Evolutionary conservation across 371 early-diverging fungal species (phyloP), one percentile per base, ranked within the genome.

Genomic region (Cokeromyces recurvatus): DNA sequence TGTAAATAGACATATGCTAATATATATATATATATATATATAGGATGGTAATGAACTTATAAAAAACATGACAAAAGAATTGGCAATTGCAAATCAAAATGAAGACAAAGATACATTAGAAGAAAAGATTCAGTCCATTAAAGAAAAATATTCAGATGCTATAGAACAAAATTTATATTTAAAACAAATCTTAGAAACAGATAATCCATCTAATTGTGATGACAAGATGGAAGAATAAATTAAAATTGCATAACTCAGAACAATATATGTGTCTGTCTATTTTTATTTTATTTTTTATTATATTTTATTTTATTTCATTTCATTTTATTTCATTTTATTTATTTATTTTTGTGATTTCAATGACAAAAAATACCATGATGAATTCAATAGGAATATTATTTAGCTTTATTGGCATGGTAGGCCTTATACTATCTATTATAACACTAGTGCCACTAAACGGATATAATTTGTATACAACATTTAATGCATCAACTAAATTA

Each of bases 101-200:
- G 29, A 29, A 29, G 62, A 60, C 4, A 43, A 66, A 6, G 55
- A 55, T 12, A 51, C 72, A 57, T 48, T 53, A 2, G 44, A n/a
- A n/a, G n/a, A 9, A 9, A n/a, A 34, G 5, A 15, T 34, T 5
- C 32, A 73, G 5, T 47, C 60, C 3, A 57, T 85, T 11, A 53
- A 49, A 19, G 55, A 43, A 1, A 69, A 79, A 48, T 75, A 81
- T 43, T 42, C 57, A 9, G 10, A 29, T 2, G 59, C 62, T 31
- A 68, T 83, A 12, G 43, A 75, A 17, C 40, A 47, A 12, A 82
- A 83, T 43, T 39, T 71, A 19, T 82, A 81, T 58, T 64, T 80
- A 16, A 62, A 63, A 39, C 39, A 68, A 7, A 15, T 56, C 1
- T 42, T 53, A 34, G 21, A 29, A 7, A 20, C 29, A n/a, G n/a